Conservation (phyloP, 2,329 filamentous ascomycete genomes). For the Aureobasidium melanogenum region DNA sequence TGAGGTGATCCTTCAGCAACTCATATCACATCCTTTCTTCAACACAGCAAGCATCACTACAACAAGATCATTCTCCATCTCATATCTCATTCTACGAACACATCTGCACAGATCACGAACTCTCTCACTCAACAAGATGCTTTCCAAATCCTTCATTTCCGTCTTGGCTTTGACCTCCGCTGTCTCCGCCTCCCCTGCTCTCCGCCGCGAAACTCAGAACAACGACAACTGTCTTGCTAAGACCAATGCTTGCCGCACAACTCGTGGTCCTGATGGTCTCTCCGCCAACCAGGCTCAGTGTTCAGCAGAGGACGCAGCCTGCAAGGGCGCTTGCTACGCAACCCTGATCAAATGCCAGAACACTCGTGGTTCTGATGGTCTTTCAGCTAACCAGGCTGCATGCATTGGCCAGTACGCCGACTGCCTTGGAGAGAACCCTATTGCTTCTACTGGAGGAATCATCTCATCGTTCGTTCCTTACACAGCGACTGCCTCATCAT, state of each 20-base stretch:
- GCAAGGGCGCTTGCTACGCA: neutral
- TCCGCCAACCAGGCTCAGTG: neutral
- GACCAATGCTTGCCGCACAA: neutral
- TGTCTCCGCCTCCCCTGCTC: conserved; percentile 1
- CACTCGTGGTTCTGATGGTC: neutral
- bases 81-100: neutral
- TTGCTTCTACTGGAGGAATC: neutral
- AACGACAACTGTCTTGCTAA: neutral
- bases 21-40: neutral
- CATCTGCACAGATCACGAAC: no score
- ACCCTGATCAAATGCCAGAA: neutral
- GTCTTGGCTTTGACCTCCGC: conserved; percentile 5
- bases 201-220: neutral
- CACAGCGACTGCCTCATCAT: neutral
- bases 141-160: neutral
- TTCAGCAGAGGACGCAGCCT: neutral
- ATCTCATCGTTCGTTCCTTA: neutral
- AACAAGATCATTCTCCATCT: neutral
- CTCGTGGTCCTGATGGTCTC: neutral
- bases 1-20: neutral
- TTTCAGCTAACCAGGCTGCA: neutral
- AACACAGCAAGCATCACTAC: neutral
- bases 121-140: neutral
- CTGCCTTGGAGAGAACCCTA: conserved; percentile 9
- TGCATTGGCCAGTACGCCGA: neutral